Evolutionary conservation across 768 basidiomycete genomes (phyloP).

Genomic region (Termitomyces sp.): DNA sequence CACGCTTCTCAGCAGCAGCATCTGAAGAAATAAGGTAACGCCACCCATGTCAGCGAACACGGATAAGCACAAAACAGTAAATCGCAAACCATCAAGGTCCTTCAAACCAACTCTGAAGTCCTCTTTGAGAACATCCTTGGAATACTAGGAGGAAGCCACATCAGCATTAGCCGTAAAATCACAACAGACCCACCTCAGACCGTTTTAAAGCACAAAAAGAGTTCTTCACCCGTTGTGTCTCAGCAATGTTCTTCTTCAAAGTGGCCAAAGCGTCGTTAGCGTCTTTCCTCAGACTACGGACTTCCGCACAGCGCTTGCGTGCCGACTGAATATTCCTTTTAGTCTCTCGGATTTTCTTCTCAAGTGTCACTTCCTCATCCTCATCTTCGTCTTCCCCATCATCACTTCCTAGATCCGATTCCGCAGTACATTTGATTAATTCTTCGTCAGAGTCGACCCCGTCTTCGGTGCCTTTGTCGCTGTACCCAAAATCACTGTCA

Average conservation of each 20-base stretch:
- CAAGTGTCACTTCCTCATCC: conserved; percentile 35
- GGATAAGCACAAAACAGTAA: not conserved
- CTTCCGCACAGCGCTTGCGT: conserved; percentile 30
- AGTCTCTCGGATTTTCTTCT: conserved; percentile 37
- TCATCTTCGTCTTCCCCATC: conserved; percentile 28
- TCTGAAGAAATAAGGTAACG: conserved; percentile 24
- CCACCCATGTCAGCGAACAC: not conserved
- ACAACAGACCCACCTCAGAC: conserved; percentile 34
- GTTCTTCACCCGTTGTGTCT: conserved; percentile 54
- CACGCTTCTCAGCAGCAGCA: conserved; percentile 48
- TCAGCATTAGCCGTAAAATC: not conserved
- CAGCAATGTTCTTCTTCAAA: conserved; percentile 35
- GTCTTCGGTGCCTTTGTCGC: conserved; percentile 12
- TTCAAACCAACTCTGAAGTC: conserved; percentile 56
- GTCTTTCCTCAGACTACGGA: conserved; percentile 30
- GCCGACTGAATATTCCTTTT: conserved; percentile 34
- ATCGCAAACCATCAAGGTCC: conserved; percentile 46
- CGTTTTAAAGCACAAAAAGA: conserved; percentile 55
- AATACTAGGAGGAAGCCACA: conserved; percentile 30
- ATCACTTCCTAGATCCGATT: conserved; percentile 16
- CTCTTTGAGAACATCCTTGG: conserved; percentile 49
- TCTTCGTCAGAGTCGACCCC: conserved; percentile 12
- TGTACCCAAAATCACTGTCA: conserved; percentile 15
- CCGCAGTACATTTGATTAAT: conserved; percentile 11
- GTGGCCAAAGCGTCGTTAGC: conserved; percentile 25